Evolutionary conservation across 257 asterid species (phyloP).

Genomic region (Pogostemon cablin): DNA sequence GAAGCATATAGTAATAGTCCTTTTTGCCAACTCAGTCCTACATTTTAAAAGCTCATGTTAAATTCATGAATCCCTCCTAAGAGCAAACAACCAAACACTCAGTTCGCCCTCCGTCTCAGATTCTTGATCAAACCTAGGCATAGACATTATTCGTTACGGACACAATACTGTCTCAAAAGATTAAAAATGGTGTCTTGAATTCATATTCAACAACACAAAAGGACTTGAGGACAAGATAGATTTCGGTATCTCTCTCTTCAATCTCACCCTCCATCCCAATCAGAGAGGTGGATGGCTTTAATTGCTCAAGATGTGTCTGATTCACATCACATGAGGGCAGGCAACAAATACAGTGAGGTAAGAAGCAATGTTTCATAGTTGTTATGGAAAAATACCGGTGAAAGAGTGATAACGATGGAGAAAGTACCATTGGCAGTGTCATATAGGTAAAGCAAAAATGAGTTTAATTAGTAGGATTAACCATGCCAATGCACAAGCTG

Average conservation of each 20-base stretch:
- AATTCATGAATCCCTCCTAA: constrained; percentile 44
- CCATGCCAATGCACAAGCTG: constrained; percentile 40
- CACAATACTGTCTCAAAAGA: background rate
- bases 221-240: constrained; percentile 31
- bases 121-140: constrained; percentile 42
- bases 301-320: constrained; percentile 41
- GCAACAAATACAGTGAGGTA: constrained; percentile 43
- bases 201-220: constrained; percentile 30
- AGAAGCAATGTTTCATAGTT: constrained; percentile 46
- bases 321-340: constrained; percentile 48
- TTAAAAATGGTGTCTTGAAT: constrained; percentile 32
- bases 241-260: constrained; percentile 38
- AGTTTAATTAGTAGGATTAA: constrained; percentile 42
- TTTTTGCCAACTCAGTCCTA: constrained; percentile 62
- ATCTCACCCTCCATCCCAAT: constrained; percentile 48
- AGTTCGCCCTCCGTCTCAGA: constrained; percentile 46
- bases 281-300: constrained; percentile 44
- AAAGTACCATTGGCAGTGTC: constrained; percentile 52
- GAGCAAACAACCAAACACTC: constrained; percentile 55
- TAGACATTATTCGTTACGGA: constrained; percentile 25
- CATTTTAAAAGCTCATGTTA: constrained; percentile 40
- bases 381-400: constrained; percentile 39
- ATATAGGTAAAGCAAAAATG: constrained; percentile 37
- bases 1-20: constrained; percentile 33
- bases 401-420: constrained; percentile 40